A percentile compares a stretch with the other conserved stretches of the same genome.
phyloP scores from a whole-genome alignment of 2,329 filamentous ascomycete genomes.

The Raffaelea arxii region DNA sequence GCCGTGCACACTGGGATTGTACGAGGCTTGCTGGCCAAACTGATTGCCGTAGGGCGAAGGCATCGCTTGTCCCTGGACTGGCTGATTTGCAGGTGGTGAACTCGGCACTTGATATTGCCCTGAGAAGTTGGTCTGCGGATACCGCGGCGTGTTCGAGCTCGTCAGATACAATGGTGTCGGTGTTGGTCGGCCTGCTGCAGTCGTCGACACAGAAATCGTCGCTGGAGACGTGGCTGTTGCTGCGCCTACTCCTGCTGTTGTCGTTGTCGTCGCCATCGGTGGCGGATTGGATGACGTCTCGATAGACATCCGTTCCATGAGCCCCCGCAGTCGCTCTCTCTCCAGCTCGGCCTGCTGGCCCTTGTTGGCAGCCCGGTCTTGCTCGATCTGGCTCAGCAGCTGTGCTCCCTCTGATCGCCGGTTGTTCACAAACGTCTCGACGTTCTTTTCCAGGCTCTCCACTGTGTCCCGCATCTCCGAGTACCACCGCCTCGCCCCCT shows the following conservation, averaged over 20 bases:
- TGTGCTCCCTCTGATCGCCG: constrained; percentile 83
- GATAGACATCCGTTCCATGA: constrained; percentile 96
- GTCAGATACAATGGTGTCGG: constrained; percentile 27
- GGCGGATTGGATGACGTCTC: constrained; percentile 45
- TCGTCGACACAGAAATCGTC: constrained; percentile 7
- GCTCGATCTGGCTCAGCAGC: constrained; percentile 79
- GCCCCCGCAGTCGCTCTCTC: constrained; percentile 69
- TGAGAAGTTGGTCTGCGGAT: constrained; percentile 43
- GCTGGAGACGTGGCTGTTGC: neutral
- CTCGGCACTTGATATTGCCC: constrained; percentile 51
- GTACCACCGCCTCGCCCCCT: constrained; percentile 88
- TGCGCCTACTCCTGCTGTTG: constrained; percentile 20
- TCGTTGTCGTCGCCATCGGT: constrained; percentile 16
- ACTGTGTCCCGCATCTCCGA: constrained; percentile 92
- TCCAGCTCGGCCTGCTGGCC: constrained; percentile 64
- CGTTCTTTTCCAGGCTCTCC: constrained; percentile 86
- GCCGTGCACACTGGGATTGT: constrained; percentile 51
- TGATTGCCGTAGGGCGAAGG: constrained; percentile 20
- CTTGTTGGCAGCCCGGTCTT: constrained; percentile 56
- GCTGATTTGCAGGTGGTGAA: constrained; percentile 43
- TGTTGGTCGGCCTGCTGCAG: constrained; percentile 20
- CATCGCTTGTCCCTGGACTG: too few species aligned
- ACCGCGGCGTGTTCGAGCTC: constrained; percentile 29
- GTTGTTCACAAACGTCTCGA: constrained; percentile 95
- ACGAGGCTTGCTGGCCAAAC: constrained; percentile 40